A percentile compares a stretch with the other conserved stretches of the same genome.
Evolutionary conservation across 805 yeast species (phyloP).

Genomic region (Hagleromyces aurorensis): DNA sequence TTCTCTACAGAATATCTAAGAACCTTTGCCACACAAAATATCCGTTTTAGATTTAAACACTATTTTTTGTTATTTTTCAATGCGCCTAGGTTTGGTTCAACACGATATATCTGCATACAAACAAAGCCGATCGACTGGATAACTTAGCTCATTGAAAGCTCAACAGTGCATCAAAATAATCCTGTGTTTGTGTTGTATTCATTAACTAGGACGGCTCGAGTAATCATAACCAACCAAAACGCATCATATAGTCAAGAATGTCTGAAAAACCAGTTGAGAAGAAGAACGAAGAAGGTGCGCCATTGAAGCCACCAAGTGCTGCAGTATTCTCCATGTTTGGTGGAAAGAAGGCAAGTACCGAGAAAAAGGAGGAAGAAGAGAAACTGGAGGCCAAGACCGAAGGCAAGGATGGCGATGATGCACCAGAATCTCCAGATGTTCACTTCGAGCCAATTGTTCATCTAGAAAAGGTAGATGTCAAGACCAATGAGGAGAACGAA

Average conservation of each 20-base stretch:
- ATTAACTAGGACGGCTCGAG: too few relatives aligned
- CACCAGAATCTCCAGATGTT: slow-evolving; percentile 42
- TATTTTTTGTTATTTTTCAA: too few relatives aligned
- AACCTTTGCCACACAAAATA: too few relatives aligned
- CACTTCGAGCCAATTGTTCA: slow-evolving; percentile 96
- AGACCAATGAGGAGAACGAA: slow-evolving; percentile 90
- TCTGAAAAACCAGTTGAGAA: slow-evolving; percentile 22
- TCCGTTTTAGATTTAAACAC: too few relatives aligned
- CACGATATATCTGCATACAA: too few relatives aligned
- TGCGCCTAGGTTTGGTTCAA: too few relatives aligned
- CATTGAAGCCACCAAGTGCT: slow-evolving; percentile 61
- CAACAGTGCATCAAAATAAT: too few relatives aligned
- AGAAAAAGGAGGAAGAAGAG: slow-evolving; percentile 25
- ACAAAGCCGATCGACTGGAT: too few relatives aligned
- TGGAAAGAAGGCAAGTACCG: slow-evolving; percentile 68
- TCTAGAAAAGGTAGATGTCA: slow-evolving; percentile 91
- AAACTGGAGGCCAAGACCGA: slow-evolving; percentile 21
- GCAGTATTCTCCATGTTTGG: slow-evolving; percentile 94
- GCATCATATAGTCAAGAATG: slow-evolving; percentile 11
- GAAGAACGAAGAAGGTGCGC: slow-evolving; percentile 21
- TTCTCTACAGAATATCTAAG: too few relatives aligned
- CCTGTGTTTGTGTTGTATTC: too few relatives aligned
- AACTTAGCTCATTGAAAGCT: too few relatives aligned
- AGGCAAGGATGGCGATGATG: slow-evolving; percentile 34
- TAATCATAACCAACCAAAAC: too few relatives aligned